Base-by-base conservation (phyloP, 768 basidiomycete species). In the Xerocomus potaroensis region DNA sequence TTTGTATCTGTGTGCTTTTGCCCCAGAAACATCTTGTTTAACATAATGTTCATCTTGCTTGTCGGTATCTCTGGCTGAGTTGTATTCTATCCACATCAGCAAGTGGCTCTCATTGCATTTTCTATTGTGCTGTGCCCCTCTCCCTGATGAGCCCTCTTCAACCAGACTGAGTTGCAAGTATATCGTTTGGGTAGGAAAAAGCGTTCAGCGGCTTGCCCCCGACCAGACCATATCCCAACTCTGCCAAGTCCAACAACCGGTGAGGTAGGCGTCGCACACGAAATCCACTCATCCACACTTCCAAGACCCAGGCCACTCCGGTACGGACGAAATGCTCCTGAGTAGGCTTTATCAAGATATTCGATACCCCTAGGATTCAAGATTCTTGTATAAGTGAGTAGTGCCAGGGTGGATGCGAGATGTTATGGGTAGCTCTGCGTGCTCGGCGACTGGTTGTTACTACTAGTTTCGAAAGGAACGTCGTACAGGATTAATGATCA, bases 251-350 rank as follows among this genome's bases (percentile, higher is more conserved):
- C n/a, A n/a, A n/a, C n/a, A n/a, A n/a, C n/a, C n/a, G n/a, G n/a
- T n/a, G n/a, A n/a, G n/a, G n/a, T n/a, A n/a, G n/a, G n/a, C n/a
- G n/a, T n/a, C n/a, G n/a, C n/a, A n/a, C n/a, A n/a, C n/a, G n/a
- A n/a, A n/a, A n/a, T n/a, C n/a, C n/a, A n/a, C n/a, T n/a, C n/a
- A n/a, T n/a, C n/a, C n/a, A n/a, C n/a, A n/a, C 50, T 60, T 5
- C 71, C 71, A 37, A 69, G 61, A 3, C 8, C n/a, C 3, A n/a
- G n/a, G 14, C 46, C 45, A 68, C 64, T 27, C 72, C 58, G 5
- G 68, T 71, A 16, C 46, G 38, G 16, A 68, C 53, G 51, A 74
- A 79, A 56, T 69, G 71, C 23, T 57, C 64, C 31, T 49, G 47
- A 46, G 73, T 75, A 30, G 47, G 51, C 4, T 65, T 59, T 23